Evolutionary conservation across 2,329 filamentous ascomycete species (phyloP), one percentile per base, ranked within the genome.

Genomic region (Alternaria metachromatica): DNA sequence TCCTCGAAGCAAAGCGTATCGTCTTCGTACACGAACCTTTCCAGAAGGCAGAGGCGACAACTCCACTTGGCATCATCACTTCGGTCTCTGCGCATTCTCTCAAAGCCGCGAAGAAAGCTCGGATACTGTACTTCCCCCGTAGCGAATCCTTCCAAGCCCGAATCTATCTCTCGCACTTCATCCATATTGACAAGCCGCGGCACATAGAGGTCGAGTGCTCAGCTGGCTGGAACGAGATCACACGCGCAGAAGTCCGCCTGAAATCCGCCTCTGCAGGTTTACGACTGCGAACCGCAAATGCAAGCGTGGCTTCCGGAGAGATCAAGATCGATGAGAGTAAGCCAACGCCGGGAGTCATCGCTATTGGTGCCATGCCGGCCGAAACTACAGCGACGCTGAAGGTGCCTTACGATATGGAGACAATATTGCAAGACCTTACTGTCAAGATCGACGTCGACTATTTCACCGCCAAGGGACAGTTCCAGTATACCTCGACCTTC

Each of bases 321-420:
- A 74, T 82, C 4, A 70, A 74, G 3, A 78, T 87, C 20, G 71
- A 76, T 3, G 79, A 83, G 20, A 82, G 80, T 21, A 82, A 80
- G 62, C 75, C 76, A 18, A 82, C 82, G 20, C 79, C 81, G 13
- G 85, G 85, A 5, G 79, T 80, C 13, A 81, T 88, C 37, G 79
- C 80, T 12, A 81, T 87, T 53, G 71, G 70, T 18, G 55, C 66
- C 1, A 78, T 92, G 48, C 68, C 78, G 0, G 68, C 83, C 0
- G 72, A 84, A 3, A 82, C 83, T 0, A 80, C 74, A 0, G 79
- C 91, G 20, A 88, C 84, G 21, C 83, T 97, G 21, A 84, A 85
- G 7, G 87, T 94, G 50, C 95, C 94, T 0, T 99, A 96, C 72
- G 94, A 91, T 1, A 85, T 95, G 11, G 94, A 97, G 76, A 89